Base-by-base conservation (phyloP, 1,284 basidiomycete species). In the Sporisorium exsertum region DNA sequence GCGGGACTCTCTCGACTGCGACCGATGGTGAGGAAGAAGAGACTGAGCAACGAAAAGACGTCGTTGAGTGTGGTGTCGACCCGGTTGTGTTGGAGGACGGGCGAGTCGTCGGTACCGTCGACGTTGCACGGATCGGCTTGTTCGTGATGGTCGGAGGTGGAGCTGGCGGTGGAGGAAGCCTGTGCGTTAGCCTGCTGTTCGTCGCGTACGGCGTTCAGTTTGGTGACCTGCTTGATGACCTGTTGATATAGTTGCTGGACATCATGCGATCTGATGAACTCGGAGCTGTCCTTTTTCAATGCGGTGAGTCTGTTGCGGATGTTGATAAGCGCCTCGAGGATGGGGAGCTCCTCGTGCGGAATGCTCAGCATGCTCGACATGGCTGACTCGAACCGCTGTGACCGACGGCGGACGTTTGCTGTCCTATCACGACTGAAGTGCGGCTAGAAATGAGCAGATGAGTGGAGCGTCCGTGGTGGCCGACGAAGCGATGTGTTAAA, bases 211-310 rank as follows among this genome's bases (percentile, higher is more conserved):
- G 93, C 91, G 86, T 98, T 98, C 58, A 99, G 88, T 82, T 91
- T 93, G 32, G 93, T 95, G 66, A 98, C 95, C 89, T 98, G 95
- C 86, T 96, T 95, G 75, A 98, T 93, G 72, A 97, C 93, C 8
- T 92, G 90, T 79, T 94, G 93, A 88, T 98, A 98, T 75, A 98
- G 91, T 50, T 91, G 89, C 86, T 97, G 92, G 62, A 99, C 96
- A 88, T 96, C 96, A 76, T 93, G 92, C 3, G 94, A 89, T 81
- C 95, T 94, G 87, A 95, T 94, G 87, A 92, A 96, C 78, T 93
- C 90, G 79, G 90, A 90, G 81, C 93, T 89, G 88, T 95, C 92
- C 88, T 92, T 93, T 89, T 94, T 94, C 85, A 94, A 90, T 29
- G 91, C 93, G 6, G 93, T 94, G 33, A 86, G 84, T 2, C 89